phyloP scores from a whole-genome alignment of 176 grass and related monocot genomes.

The Aegilops bicornis region DNA sequence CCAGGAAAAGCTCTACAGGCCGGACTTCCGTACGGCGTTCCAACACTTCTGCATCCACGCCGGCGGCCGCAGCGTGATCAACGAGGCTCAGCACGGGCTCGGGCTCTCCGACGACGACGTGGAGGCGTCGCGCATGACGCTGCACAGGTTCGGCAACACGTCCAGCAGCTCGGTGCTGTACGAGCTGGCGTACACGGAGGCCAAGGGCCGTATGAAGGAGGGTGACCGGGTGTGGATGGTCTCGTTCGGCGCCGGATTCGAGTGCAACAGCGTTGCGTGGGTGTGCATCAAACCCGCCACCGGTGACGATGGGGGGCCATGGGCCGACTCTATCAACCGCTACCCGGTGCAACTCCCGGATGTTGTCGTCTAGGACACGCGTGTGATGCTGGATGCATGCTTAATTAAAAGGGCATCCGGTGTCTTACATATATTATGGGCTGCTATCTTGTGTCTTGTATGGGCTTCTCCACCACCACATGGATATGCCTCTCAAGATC shows the following conservation, averaged over 20 bases:
- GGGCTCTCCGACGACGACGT: conserved; percentile 24
- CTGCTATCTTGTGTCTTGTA: too few relatives aligned
- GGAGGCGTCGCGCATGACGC: conserved; percentile 16
- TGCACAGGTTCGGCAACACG: conserved; percentile 52
- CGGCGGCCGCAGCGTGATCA: conserved; percentile 29
- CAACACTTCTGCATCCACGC: conserved; percentile 87
- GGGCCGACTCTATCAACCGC: not conserved
- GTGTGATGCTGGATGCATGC: too few relatives aligned
- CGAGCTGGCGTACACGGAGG: conserved; percentile 82
- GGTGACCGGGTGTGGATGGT: conserved; percentile 30
- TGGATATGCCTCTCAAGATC: too few relatives aligned
- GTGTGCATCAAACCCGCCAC: conserved; percentile 14
- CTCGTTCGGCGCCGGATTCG: conserved; percentile 41
- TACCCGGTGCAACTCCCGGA: conserved; percentile 18
- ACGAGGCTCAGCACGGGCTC: conserved; percentile 37
- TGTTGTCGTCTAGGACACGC: too few relatives aligned
- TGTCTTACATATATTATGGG: too few relatives aligned
- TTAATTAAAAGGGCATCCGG: too few relatives aligned
- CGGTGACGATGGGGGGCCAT: not conserved
- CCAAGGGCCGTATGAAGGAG: conserved; percentile 46
- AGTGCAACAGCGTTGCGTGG: conserved; percentile 53
- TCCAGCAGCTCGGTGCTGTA: conserved; percentile 84
- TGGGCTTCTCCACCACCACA: too few relatives aligned
- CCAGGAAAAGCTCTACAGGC: conserved; percentile 34
- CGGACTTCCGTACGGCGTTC: conserved; percentile 70